phyloP scores from a whole-genome alignment of 306 rosid genomes.

The Castanospermum australe region DNA sequence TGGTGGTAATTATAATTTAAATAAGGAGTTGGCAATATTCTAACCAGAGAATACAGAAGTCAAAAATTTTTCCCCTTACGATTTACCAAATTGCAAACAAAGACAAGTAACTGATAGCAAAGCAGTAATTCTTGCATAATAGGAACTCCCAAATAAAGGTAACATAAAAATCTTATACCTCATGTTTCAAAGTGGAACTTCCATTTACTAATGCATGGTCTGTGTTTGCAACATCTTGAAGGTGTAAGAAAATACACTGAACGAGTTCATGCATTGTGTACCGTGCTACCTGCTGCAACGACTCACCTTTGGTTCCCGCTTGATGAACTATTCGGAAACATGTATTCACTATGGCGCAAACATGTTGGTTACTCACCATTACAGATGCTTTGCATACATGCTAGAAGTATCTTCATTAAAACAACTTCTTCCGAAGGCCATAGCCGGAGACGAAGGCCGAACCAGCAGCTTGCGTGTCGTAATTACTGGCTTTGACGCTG shows the following conservation, averaged over 20 bases:
- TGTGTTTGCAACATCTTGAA: conserved; percentile 77
- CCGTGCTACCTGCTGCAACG: conserved; percentile 89
- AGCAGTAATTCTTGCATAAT: conserved; percentile 9
- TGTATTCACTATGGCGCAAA: conserved; percentile 94
- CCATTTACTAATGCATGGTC: conserved; percentile 71
- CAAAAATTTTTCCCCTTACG: background rate
- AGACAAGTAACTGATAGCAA: conserved; percentile 16
- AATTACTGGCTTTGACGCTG: too few species aligned
- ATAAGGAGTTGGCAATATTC: background rate
- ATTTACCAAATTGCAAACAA: background rate
- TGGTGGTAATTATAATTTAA: background rate
- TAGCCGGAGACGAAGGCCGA: too few species aligned
- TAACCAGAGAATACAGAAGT: background rate
- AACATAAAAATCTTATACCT: conserved; percentile 45
- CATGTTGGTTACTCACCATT: conserved; percentile 94
- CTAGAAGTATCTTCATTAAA: conserved; percentile 86
- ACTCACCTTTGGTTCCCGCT: conserved; percentile 88
- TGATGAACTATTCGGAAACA: conserved; percentile 97
- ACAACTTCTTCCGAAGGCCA: conserved; percentile 96
- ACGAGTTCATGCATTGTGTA: conserved; percentile 92
- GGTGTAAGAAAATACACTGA: conserved; percentile 90
- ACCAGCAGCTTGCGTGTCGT: too few species aligned
- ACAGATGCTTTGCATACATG: conserved; percentile 95
- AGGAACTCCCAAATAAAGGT: conserved; percentile 26
- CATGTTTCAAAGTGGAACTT: conserved; percentile 47